Percentiles rank a stretch among this genome's conserved stretches.
These are phyloP conservation scores for Grosmannia penicillata DNA, from an alignment of 2,329 filamentous ascomycete species.

Conservation along the genomic window DNA sequence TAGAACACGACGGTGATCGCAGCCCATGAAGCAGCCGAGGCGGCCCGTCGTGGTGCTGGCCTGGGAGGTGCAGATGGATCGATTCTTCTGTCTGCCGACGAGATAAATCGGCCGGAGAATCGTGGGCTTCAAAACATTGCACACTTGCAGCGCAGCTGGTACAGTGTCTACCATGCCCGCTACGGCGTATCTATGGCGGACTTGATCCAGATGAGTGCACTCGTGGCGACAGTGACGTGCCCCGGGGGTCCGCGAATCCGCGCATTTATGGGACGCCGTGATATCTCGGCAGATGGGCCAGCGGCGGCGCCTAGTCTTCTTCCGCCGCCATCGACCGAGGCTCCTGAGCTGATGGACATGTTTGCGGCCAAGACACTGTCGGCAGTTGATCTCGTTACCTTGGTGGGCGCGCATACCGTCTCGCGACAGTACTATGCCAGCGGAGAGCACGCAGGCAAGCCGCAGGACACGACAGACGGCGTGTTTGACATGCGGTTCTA, in stretches of 20 bases:
- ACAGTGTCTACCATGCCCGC: constrained; percentile 19
- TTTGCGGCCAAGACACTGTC: constrained; percentile 36
- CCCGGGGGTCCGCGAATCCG: constrained; percentile 34
- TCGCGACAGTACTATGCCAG: constrained; percentile 32
- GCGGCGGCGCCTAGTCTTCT: constrained; percentile 28
- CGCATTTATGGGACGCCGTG: constrained; percentile 32
- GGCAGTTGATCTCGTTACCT: constrained; percentile 32
- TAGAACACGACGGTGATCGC: constrained; percentile 17
- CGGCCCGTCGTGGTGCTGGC: not conserved
- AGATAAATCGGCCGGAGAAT: constrained; percentile 25
- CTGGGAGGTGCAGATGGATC: constrained; percentile 28
- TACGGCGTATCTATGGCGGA: constrained; percentile 34
- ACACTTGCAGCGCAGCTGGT: constrained; percentile 20
- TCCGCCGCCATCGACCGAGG: constrained; percentile 23
- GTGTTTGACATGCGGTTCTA: constrained; percentile 37
- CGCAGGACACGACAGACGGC: constrained; percentile 32
- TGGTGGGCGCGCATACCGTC: constrained; percentile 38
- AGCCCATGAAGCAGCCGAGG: not conserved
- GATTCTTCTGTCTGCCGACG: constrained; percentile 23
- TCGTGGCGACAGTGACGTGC: constrained; percentile 32
- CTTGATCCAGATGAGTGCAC: constrained; percentile 34
- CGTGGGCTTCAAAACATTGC: constrained; percentile 28
- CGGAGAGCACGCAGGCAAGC: constrained; percentile 17
- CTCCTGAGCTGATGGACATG: constrained; percentile 26
- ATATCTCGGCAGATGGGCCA: constrained; percentile 17